Evolutionary conservation across 2,329 filamentous ascomycete species (phyloP).

Genomic region (Lecanicillium sp.): DNA sequence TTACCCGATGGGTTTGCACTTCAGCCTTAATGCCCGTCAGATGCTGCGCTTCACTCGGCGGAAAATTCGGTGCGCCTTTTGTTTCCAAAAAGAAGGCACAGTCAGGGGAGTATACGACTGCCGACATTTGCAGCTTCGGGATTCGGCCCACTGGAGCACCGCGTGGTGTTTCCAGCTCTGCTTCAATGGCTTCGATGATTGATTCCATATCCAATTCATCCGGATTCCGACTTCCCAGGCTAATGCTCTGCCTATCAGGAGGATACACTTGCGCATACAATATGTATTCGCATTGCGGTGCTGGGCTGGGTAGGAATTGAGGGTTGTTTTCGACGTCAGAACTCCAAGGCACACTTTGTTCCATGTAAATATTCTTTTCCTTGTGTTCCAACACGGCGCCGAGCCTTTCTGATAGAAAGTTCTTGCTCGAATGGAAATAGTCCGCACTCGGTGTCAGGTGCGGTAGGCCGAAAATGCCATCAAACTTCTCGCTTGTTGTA

Average conservation of each 20-base stretch:
- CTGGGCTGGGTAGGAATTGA: conserved; percentile 49
- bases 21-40: conserved; percentile 55
- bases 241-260: conserved; percentile 29
- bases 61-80: conserved; percentile 51
- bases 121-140: conserved; percentile 53
- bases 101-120: conserved; percentile 60
- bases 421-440: conserved; percentile 51
- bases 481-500: conserved; percentile 89
- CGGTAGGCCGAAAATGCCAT: conserved; percentile 83
- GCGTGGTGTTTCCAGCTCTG: conserved; percentile 53
- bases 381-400: conserved; percentile 59
- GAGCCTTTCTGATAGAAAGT: conserved; percentile 66
- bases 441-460: conserved; percentile 61
- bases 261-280: conserved; percentile 75
- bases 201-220: conserved; percentile 25
- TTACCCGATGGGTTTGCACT: conserved; percentile 47
- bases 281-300: conserved; percentile 81
- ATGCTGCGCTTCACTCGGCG: conserved; percentile 44
- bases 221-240: conserved; percentile 21
- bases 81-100: conserved; percentile 60
- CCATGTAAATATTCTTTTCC: conserved; percentile 43
- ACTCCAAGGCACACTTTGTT: conserved; percentile 67
- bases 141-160: conserved; percentile 49
- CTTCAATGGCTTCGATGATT: conserved; percentile 48
- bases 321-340: conserved; percentile 55